Evolutionary conservation across 2,329 filamentous ascomycete genomes (phyloP), one percentile per base, ranked within the genome.

Genomic region (Paecilomyces sp.): DNA sequence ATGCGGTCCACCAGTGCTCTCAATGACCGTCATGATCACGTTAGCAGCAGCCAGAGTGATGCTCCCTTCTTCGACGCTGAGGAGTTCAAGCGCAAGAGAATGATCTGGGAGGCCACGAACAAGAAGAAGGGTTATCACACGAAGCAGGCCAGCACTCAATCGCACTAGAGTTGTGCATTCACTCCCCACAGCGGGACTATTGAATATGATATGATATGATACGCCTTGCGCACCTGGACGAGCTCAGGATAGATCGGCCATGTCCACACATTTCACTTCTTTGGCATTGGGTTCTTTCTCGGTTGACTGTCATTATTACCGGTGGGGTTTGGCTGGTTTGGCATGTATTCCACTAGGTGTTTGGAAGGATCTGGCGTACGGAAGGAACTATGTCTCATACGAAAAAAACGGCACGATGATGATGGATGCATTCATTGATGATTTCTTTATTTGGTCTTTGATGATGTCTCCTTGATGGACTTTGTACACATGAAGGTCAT

Each of bases 1-100:
- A 85, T 87, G 71, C 81, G 82, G 54, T 81, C 83, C 57, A 79
- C 79, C 55, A 77, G 77, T 61, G 79, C 84, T 50, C 76, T 83
- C n/a, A 77, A 79, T 25, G 77, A 81, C 58, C 68, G 70, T 25
- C 65, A 67, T 25, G 70, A 72, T 3, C 71, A 73, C 41, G 64
- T 69, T 36, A 71, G 70, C 62, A 67, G 68, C n/a, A 70, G 41
- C 5, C 41, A 70, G 25, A 66, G 66, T 15, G 71, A 71, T 51
- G 69, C 68, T 22, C 75, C 79, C 5, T 66, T 70, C 22, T 83
- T 82, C 65, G 79, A 83, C 57, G 73, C 77, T 33, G 79, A 81
- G 33, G 79, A 80, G 58, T 77, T 80, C 68, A 78, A 77, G 63
- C 74, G 77, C 60, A 73, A 75, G 57, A 75, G 80, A 54, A 67